Evolutionary conservation across 2,329 filamentous ascomycete species (phyloP), one percentile per base, ranked within the genome.

Genomic region (Ophiostoma triangulosporum): DNA sequence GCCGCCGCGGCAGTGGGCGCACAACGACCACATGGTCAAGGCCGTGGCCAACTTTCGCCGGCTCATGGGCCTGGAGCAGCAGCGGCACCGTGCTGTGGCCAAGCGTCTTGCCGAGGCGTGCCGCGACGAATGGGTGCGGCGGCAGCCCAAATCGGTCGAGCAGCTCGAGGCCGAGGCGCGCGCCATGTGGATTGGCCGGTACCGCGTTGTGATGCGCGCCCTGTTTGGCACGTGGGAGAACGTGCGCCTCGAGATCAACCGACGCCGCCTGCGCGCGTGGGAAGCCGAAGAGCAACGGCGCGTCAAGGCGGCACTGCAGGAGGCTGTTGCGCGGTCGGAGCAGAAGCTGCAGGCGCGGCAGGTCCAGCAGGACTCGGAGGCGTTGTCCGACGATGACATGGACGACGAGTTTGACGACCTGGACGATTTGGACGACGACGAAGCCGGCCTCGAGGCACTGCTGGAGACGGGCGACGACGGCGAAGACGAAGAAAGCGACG

Each of bases 1-100:
- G 61, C 86, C 86, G 0, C 78, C 81, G 0, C 76, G 78, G 51
- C 88, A 93, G 62, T 97, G 88, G 73, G 82, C 85, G n/a, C 89
- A 94, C 60, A 78, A 81, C 63, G 90, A 97, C 63, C 87, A 97
- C 64, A 75, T 97, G 52, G 74, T 86, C 46, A 83, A 83, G 48
- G 90, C 95, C 57, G 83, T 86, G 55, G 64, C 84, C 12, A 84
- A 90, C 60, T 91, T 97, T 61, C 81, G 87, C 48, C 86, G 82
- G 61, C 73, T 97, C 33, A 79, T 97, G 70, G 69, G 83, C 3
- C 78, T 81, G 54, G 93, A 98, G 65, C 86, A 89, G 60, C 79
- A 80, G 58, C 76, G 83, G 12, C 91, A 97, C 66, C 80, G 80
- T 33, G 73, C 78, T n/a, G 73, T 77, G 3, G 91, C 91, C 1